Evolutionary conservation across 441 rosid genomes (phyloP).

Genomic region (Cnidoscolus chayamansa): DNA sequence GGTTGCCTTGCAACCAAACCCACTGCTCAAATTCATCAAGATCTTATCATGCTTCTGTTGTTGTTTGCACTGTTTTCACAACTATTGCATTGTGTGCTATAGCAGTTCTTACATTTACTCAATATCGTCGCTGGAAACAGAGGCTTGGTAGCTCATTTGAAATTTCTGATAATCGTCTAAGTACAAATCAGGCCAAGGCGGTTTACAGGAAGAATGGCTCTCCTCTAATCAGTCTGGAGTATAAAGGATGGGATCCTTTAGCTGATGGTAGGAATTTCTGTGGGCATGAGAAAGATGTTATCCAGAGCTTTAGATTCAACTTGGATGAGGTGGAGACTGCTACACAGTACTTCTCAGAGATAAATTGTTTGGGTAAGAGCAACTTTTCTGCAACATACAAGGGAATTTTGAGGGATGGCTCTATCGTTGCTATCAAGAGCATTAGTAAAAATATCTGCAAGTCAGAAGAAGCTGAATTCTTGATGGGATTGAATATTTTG

Average conservation of each 20-base stretch:
- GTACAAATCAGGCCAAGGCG: conserved; percentile 41
- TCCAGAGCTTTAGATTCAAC: conserved; percentile 65
- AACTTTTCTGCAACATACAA: conserved; percentile 66
- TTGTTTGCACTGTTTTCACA: conserved; percentile 44
- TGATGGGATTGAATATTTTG: conserved; percentile 71
- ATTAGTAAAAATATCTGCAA: conserved; percentile 76
- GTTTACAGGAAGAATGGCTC: conserved; percentile 64
- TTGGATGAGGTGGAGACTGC: conserved; percentile 89
- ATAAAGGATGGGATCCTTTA: conserved; percentile 83
- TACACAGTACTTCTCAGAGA: conserved; percentile 78
- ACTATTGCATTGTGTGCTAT: conserved; percentile 49
- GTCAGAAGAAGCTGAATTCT: conserved; percentile 80
- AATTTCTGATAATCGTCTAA: conserved; percentile 39
- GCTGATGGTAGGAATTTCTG: conserved; percentile 49
- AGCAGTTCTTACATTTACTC: conserved; percentile 50
- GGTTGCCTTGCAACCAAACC: conserved; percentile 54
- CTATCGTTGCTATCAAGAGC: conserved; percentile 63
- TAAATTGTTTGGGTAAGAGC: conserved; percentile 62
- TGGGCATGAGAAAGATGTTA: conserved; percentile 48
- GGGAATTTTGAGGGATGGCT: conserved; percentile 82
- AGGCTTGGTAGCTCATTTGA: conserved; percentile 48
- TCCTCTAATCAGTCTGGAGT: conserved; percentile 79
- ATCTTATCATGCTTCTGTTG: conserved; percentile 43
- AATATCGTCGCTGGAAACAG: conserved; percentile 63
- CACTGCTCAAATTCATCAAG: conserved; percentile 42